Conservation (phyloP, 345 rosid genomes). For the Brassica carinata region DNA sequence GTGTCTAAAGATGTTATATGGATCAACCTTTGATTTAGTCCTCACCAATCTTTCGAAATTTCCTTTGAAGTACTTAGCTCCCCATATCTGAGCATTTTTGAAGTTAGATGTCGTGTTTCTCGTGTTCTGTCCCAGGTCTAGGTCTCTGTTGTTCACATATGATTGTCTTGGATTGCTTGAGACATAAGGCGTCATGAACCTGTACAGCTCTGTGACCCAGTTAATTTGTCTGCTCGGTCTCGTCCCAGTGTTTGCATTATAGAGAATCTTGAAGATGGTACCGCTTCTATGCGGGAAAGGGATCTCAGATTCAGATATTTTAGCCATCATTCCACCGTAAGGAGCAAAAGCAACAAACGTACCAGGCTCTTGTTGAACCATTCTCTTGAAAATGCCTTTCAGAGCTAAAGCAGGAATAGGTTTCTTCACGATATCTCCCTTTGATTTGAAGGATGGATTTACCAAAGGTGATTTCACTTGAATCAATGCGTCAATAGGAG, state of each 20-base stretch:
- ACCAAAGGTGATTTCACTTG: constrained; percentile 45
- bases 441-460: constrained; percentile 48
- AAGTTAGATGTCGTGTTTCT: constrained; percentile 28
- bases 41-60: constrained; percentile 44
- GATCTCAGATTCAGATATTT: constrained; percentile 44
- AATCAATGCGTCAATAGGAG: constrained; percentile 44
- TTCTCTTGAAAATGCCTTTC: neutral
- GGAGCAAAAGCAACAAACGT: constrained; percentile 41
- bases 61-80: constrained; percentile 41
- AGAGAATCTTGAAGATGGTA: constrained; percentile 38
- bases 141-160: constrained; percentile 71
- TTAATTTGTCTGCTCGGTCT: constrained; percentile 26
- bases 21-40: constrained; percentile 45
- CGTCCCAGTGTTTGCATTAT: constrained; percentile 12
- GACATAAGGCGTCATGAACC: constrained; percentile 58
- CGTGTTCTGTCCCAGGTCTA: constrained; percentile 58
- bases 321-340: constrained; percentile 63
- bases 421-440: constrained; percentile 49
- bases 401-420: neutral
- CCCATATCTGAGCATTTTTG: constrained; percentile 46
- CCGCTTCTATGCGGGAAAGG: constrained; percentile 66
- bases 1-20: constrained; percentile 44
- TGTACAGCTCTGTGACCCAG: constrained; percentile 49
- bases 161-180: constrained; percentile 55
- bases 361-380: neutral